phyloP scores from a whole-genome alignment of 352 stramenopile genomes.

The Peronospora destructor region DNA sequence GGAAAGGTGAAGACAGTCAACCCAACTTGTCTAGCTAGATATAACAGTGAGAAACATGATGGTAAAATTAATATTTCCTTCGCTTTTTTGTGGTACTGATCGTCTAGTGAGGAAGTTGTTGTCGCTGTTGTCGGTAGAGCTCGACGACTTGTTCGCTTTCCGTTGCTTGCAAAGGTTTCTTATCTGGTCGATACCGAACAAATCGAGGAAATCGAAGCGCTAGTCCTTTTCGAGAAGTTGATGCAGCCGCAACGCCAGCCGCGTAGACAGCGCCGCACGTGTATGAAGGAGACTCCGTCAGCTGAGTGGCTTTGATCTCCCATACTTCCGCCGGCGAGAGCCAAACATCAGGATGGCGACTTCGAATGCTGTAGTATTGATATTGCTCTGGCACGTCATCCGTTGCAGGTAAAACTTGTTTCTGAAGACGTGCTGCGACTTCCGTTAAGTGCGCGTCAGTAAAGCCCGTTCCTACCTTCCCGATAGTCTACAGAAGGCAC shows the following conservation, averaged over 20 bases:
- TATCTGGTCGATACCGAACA: constrained; percentile 93
- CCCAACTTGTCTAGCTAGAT: too few species aligned
- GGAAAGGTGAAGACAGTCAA: neutral
- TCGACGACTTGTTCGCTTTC: constrained; percentile 89
- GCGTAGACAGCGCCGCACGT: constrained; percentile 57
- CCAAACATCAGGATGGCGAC: constrained; percentile 88
- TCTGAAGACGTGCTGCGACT: constrained; percentile 46
- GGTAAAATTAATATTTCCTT: too few species aligned
- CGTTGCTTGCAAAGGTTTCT: constrained; percentile 92
- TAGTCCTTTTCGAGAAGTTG: constrained; percentile 72
- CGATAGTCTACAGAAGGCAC: constrained; percentile 46
- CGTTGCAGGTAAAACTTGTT: constrained; percentile 32
- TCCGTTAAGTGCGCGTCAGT: constrained; percentile 91
- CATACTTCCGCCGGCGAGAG: constrained; percentile 92
- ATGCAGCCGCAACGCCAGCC: constrained; percentile 1
- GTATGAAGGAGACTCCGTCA: constrained; percentile 94
- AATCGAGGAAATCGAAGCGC: constrained; percentile 98
- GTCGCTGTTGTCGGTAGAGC: constrained; percentile 50
- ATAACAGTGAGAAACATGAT: too few species aligned
- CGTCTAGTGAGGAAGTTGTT: constrained; percentile 18
- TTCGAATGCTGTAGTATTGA: constrained; percentile 46
- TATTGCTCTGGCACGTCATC: constrained; percentile 51
- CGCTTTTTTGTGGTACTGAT: too few species aligned
- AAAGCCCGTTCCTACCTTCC: constrained; percentile 96
- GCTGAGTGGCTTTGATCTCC: constrained; percentile 98